Evolutionary conservation across 192 early-diverging fungal genomes (phyloP), one percentile per base, ranked within the genome.

Genomic region (Coemansia sp.): DNA sequence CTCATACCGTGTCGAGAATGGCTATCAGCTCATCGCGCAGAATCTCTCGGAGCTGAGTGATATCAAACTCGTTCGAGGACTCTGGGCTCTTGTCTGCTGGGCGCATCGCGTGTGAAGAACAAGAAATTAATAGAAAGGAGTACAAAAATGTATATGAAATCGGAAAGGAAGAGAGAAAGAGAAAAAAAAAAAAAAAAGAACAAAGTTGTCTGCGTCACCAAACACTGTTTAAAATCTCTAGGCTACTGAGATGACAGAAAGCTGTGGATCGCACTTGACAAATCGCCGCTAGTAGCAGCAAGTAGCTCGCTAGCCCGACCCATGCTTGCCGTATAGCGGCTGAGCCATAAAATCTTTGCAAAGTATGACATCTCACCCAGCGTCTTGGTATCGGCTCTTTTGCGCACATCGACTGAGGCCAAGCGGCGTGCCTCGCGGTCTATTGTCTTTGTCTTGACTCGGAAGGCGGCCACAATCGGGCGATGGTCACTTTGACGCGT

Each of bases 401-500:
- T 65, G 41, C 78, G 72, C 13, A 91, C 83, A 29, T 88, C 82
- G 6, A 79, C 80, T 32, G 76, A 71, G 7, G 85, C 73, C 0
- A 71, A 53, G 38, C 69, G 74, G 20, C 87, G 72, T 41, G 80
- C 78, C 8, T 77, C 78, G 62, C 86, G 80, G 61, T 88, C 82
- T 10, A 92, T 84, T 17, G 61, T 40, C 64, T 92, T 93, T 39
- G 87, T 86, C 38, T 72, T 72, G 5, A 89, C 83, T 34, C 64
- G 77, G 67, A 95, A 93, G 0, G 85, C 84, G 5, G 90, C 88
- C 3, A 88, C 80, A 56, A 97, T 91, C 4, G 95, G 95, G 31
- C 90, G 86, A 75, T 97, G 95, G 76, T 97, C 95, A 31, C 91
- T 92, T 17, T 91, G 87, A 5, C 76, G 75, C 60, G 89, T 86